Conservation (phyloP, 345 rosid genomes). For the Passiflora organensis region DNA sequence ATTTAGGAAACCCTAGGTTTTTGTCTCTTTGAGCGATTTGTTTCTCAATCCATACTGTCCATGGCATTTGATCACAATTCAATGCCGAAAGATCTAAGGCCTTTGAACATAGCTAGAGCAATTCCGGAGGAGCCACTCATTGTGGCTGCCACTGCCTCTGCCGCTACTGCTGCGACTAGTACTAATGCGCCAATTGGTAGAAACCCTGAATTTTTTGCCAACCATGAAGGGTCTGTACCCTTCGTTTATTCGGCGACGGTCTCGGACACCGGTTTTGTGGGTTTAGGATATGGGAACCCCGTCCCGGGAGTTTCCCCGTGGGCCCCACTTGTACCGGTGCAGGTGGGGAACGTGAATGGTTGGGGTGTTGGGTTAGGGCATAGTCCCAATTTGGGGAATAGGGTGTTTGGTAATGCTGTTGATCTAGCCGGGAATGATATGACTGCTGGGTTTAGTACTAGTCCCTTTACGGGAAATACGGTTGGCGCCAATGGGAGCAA, state of each 20-base stretch:
- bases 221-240: constrained; percentile 33
- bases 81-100: constrained; percentile 41
- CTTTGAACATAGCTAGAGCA: constrained; percentile 33
- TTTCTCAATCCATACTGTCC: not conserved
- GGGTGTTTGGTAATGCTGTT: constrained; percentile 43
- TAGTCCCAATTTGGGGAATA: constrained; percentile 31
- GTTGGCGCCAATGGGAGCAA: constrained; percentile 21
- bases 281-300: constrained; percentile 40
- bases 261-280: constrained; percentile 40
- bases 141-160: constrained; percentile 15
- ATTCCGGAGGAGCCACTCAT: constrained; percentile 47
- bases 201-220: constrained; percentile 29
- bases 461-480: constrained; percentile 30
- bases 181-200: constrained; percentile 7
- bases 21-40: constrained; percentile 5
- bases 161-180: constrained; percentile 2
- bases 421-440: constrained; percentile 37
- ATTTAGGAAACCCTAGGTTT: constrained; percentile 18
- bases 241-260: constrained; percentile 39
- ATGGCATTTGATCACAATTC: constrained; percentile 69
- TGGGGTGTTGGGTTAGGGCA: constrained; percentile 33
- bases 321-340: constrained; percentile 33
- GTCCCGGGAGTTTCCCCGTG: constrained; percentile 27
- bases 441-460: constrained; percentile 24
- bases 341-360: constrained; percentile 31